Evolutionary conservation across 2,329 filamentous ascomycete genomes (phyloP), one percentile per base, ranked within the genome.

Genomic region (Blumeria graminis): DNA sequence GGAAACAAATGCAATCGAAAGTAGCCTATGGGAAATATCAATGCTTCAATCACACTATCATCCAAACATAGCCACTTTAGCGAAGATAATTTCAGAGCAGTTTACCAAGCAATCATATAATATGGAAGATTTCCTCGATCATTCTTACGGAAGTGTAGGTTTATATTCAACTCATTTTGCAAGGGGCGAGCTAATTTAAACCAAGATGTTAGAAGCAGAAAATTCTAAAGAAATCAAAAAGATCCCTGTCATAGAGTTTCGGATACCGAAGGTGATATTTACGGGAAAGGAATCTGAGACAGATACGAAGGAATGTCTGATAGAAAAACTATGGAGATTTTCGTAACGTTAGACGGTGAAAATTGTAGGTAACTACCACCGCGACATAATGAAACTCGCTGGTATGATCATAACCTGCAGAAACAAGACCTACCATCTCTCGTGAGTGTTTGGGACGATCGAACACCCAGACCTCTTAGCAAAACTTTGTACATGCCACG

Each of bases 41-140:
- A 88, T 87, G 58, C 72, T 96, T 57, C 87, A 93, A 68, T 82
- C 81, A 0, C 93, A 98, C 68, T 96, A 94, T 69, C 92, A 98
- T 66, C 92, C 93, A 13, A 98, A 96, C 63, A 87, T 98, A 28
- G 89, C 90, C 0, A 92, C 89, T 2, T 80, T 98, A 62, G 84
- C 88, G 48, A 92, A 88, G 69, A 94, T 98, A 60, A 80, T 98
- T 57, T 86, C 86, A 1, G 88, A 96, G 70, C 92, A 96, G 68
- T 98, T 96, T 68, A 98, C 92, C 1, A 98, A 98, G 71, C 82
- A 88, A 62, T 77, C 83, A 2, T 98, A 96, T 69, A 92, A 88
- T 63, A 71, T 95, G n/a, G 92, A 98, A 66, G 92, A 98, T 66
- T 98, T 98, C 69, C 71, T 96, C 52, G 92, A 98, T 66, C 88